Percentiles rank a stretch among this genome's conserved stretches.
Evolutionary conservation across 2,329 filamentous ascomycete species (phyloP).

Genomic region (Ophiognomonia clavigignenti-juglandacearum): DNA sequence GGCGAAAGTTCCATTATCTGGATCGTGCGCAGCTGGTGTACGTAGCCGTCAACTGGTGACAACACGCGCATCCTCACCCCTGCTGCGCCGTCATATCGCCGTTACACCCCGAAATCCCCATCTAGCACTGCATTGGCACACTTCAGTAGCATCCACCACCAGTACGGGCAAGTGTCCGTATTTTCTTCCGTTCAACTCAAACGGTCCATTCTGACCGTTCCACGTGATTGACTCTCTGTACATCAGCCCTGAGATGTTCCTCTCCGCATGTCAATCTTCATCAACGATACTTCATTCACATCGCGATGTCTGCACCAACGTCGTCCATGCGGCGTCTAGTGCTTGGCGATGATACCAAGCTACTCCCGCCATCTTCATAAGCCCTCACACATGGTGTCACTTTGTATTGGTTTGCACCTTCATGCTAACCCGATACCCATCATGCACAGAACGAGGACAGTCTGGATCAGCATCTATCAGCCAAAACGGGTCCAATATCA

Average conservation of each 20-base stretch:
- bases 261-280: no score
- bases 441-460: constrained; percentile 12
- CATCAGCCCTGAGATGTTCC: no score
- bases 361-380: background rate
- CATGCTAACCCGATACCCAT: constrained; percentile 7
- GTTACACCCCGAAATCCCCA: no score
- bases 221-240: no score
- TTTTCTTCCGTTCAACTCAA: no score
- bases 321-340: no score
- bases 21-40: no score
- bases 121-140: constrained; percentile 5
- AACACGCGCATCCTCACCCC: background rate
- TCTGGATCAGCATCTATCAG: constrained; percentile 5
- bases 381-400: background rate
- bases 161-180: constrained; percentile 11
- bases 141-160: constrained; percentile 13
- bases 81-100: no score
- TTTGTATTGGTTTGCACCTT: background rate
- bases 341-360: background rate
- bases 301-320: no score
- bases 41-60: background rate
- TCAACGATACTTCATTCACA: no score
- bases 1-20: background rate
- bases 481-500: constrained; percentile 4
- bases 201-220: no score